Base-by-base conservation (phyloP, 2,329 filamentous ascomycete species). In the Pezicula neosporulosa region DNA sequence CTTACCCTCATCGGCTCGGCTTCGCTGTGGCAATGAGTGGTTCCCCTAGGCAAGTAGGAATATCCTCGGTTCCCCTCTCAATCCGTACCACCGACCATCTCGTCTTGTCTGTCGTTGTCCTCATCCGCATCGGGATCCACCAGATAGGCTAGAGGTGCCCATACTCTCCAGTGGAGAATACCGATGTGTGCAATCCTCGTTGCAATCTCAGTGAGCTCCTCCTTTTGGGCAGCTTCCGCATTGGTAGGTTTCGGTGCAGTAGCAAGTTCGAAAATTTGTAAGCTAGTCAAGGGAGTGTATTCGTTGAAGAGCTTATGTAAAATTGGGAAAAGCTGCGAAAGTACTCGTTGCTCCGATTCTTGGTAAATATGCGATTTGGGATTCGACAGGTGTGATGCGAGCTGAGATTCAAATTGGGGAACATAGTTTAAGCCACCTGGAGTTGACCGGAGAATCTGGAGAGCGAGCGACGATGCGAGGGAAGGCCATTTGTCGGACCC, bases 151-250 rank as follows among this genome's bases (percentile, higher is more conserved):
- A 96, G 74, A 2, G 82, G 81, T 1, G 82, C 81, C 90, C 92
- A 97, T 3, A 96, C 87, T 45, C 89, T 81, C 91, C 92, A 97
- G 69, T 97, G 91, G 21, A 97, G 72, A 6, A 94, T 78, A 13
- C 89, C 84, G 42, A 97, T 82, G 64, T 97, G 93, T 6, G 90
- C 86, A 47, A 96, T 77, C 43, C 89, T 83, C 42, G 85, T 86
- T 1, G 89, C 83, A 67, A 96, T 82, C 52, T 90, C 85, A 41
- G 78, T 76, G 36, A 88, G 57, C 19, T 66, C 61, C 5, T 63
- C 61, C 33, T 62, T 66, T 12, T 48, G 36, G 6, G 49, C 55
- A 37, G 16, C 51, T 3, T 13, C 12, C 18, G 49, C 52, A 13
- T 37, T 6, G 18, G 18, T 28, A 19, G 43, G 35, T 50, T 55